Evolutionary conservation across 441 rosid genomes (phyloP), one percentile per base, ranked within the genome.

Genomic region (Erodium moschatum): DNA sequence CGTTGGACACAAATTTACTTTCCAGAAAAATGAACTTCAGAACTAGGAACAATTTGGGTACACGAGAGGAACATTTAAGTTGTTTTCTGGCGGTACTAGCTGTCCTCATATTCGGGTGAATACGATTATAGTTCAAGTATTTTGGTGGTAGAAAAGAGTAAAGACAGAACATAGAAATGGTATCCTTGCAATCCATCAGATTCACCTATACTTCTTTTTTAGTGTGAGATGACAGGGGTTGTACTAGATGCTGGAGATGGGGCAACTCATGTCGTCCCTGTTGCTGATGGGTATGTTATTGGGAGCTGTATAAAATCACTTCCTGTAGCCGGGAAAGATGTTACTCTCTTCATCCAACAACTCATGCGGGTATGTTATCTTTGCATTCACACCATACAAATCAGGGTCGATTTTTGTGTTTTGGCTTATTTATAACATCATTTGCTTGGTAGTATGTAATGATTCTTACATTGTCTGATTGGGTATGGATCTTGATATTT

Each of bases 191-290:
- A 1, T 58, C 74, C 62, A 74, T 74, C 75, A 69, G 73, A 79
- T 80, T 88, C 83, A 89, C 82, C 70, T 63, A 72, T 64, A 67
- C 46, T 78, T 85, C 60, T 24, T 78, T 60, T 71, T 73, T 82
- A 94, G 99, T 94, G 99, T 83, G 99, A 94, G 94, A 91, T 94
- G 99, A 94, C 97, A 88, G 99, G 97, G 76, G 97, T 94, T 73
- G 96, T 94, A 48, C 96, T 91, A 64, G 99, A 94, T 84, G 89
- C 89, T 79, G 97, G 99, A 76, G 99, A 94, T 77, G 99, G 99
- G 63, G 91, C 99, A 27, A 86, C 96, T 65, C 92, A 84, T 77
- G 83, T 94, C 64, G 99, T 94, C 61, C 99, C 97, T 15, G 97
- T 94, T 72, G 99, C 97, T 70, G 99, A 94, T 71, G 99, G 99